A percentile compares a stretch with the other conserved stretches of the same genome.
phyloP scores from a whole-genome alignment of 371 early-diverging fungal genomes.

The Parasitella parasitica region DNA sequence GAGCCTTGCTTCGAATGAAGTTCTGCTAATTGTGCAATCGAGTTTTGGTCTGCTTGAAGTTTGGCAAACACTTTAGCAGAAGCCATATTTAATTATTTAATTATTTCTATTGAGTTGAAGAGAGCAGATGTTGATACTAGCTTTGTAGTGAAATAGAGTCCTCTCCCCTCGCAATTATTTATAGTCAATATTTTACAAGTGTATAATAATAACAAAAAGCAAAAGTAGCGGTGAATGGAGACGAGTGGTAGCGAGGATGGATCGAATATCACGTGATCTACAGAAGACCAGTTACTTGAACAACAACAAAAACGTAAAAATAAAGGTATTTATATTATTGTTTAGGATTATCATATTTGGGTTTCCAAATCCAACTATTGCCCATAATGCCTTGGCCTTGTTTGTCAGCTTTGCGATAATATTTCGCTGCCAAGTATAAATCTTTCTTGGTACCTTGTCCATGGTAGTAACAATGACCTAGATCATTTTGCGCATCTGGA shows the following conservation, averaged over 20 bases:
- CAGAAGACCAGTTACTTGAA: no score
- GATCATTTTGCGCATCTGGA: conserved; percentile 79
- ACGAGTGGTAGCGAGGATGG: neutral
- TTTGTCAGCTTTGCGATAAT: conserved; percentile 81
- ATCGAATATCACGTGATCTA: neutral
- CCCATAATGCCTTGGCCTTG: conserved; percentile 81
- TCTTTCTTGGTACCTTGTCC: conserved; percentile 84
- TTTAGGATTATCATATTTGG: conserved; percentile 45
- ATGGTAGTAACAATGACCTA: conserved; percentile 75
- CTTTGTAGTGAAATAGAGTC: neutral
- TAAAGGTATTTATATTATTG: neutral
- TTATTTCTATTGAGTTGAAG: neutral
- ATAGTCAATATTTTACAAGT: neutral
- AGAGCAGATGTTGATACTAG: neutral
- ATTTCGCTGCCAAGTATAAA: conserved; percentile 77
- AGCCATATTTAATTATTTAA: conserved; percentile 24
- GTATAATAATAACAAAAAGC: neutral
- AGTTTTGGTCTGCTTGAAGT: conserved; percentile 40
- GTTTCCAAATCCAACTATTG: conserved; percentile 77
- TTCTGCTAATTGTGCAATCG: conserved; percentile 44
- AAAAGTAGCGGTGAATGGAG: neutral
- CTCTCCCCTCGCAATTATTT: neutral
- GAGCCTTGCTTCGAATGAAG: conserved; percentile 43
- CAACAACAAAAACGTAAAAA: neutral
- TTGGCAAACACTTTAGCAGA: conserved; percentile 46